A percentile compares a stretch with the other conserved stretches of the same genome.
Conservation (phyloP, 139 green algal genomes). For the Auxenochlorella protothecoides region DNA sequence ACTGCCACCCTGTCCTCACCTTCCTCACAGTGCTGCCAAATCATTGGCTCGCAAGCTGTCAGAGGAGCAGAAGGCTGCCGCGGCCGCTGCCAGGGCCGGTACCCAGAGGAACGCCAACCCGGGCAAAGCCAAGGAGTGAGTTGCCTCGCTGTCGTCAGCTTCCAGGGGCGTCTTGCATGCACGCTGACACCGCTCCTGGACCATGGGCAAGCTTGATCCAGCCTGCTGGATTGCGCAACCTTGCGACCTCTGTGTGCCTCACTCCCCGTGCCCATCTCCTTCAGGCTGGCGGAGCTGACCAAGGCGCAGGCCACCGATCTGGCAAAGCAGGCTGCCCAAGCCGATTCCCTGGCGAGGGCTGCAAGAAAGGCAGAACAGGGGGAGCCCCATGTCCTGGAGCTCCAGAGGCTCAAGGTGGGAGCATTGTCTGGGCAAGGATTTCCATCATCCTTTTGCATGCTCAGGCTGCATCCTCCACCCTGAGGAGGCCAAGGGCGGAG, state of each 20-base stretch:
- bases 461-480: no score
- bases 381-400: constrained; percentile 18
- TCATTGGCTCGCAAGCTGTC: constrained; percentile 58
- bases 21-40: no score
- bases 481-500: no score
- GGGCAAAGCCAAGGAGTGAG: constrained; percentile 15
- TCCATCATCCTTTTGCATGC: no score
- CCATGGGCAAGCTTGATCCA: no score
- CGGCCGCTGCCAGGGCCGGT: constrained; percentile 24
- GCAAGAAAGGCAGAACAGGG: constrained; percentile 16
- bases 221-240: not conserved
- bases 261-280: not conserved
- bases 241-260: not conserved
- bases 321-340: constrained; percentile 28
- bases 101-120: constrained; percentile 9
- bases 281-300: constrained; percentile 9
- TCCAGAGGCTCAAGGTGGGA: constrained; percentile 33
- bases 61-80: constrained; percentile 65
- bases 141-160: not conserved
- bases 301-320: constrained; percentile 27
- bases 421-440: no score
- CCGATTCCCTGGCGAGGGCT: constrained; percentile 31
- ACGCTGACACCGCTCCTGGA: not conserved
- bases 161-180: not conserved
- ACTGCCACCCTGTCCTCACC: no score